These are phyloP conservation scores for Dorcoceras hygrometricum DNA, from an alignment of 257 asterid genomes.

Conservation along the genomic window DNA sequence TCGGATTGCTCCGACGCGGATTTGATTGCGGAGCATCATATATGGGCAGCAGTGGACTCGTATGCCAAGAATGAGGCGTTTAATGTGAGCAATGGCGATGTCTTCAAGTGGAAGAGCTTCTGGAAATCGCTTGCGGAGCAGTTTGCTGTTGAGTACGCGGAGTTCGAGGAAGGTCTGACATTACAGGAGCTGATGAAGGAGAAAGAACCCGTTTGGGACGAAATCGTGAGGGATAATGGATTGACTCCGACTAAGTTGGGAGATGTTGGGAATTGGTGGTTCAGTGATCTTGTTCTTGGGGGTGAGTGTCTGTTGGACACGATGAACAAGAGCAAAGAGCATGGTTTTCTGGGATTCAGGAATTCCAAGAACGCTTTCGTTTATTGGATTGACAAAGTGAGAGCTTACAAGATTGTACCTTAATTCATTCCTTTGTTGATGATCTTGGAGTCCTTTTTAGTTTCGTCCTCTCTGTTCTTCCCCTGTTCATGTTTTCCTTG, in stretches of 20 bases:
- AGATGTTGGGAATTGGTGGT: slow-evolving; percentile 34
- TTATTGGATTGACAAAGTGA: slow-evolving; percentile 28
- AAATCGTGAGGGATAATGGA: slow-evolving; percentile 27
- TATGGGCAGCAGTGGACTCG: slow-evolving; percentile 33
- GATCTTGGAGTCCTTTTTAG: too few species aligned
- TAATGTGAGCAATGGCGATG: slow-evolving; percentile 40
- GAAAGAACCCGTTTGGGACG: slow-evolving; percentile 28
- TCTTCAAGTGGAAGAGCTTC: slow-evolving; percentile 29
- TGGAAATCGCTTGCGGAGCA: slow-evolving; percentile 31
- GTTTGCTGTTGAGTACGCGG: slow-evolving; percentile 21
- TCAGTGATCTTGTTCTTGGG: slow-evolving; percentile 17
- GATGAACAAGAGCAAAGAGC: slow-evolving; percentile 36
- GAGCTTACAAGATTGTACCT: slow-evolving; percentile 28
- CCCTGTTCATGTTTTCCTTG: too few species aligned
- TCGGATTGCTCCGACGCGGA: slow-evolving; percentile 36
- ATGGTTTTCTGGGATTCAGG: slow-evolving; percentile 31
- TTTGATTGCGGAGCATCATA: slow-evolving; percentile 36
- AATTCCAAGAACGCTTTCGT: slow-evolving; percentile 24
- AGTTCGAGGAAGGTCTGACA: slow-evolving; percentile 24
- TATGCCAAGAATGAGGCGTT: slow-evolving; percentile 34
- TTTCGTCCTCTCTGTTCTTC: too few species aligned
- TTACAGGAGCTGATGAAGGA: slow-evolving; percentile 30
- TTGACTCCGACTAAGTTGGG: slow-evolving; percentile 16
- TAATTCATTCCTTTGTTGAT: too few species aligned
- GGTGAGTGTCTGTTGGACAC: slow-evolving; percentile 4